Evolutionary conservation across 202 grass and related monocot species (phyloP).

Genomic region (Panicum hallii): DNA sequence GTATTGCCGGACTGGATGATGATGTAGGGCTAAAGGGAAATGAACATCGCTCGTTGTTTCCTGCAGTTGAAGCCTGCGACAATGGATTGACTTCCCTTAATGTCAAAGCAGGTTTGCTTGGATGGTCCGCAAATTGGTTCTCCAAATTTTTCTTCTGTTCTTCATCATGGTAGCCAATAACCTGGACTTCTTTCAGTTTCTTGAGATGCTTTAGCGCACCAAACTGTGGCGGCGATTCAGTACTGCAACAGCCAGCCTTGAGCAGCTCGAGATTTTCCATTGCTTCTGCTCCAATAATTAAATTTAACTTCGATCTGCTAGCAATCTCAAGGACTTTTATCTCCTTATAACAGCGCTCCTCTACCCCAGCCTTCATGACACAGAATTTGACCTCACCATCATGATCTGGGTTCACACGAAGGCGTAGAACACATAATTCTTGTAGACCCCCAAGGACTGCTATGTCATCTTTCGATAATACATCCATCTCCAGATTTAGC

Average conservation of each 20-base stretch:
- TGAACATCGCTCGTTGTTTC: too few relatives aligned
- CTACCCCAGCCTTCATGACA: too few relatives aligned
- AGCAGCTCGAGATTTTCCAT: constrained; percentile 13
- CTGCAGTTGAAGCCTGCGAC: too few relatives aligned
- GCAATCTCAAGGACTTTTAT: not conserved
- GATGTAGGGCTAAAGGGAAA: too few relatives aligned
- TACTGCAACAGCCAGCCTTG: not conserved
- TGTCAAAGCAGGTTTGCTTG: not conserved
- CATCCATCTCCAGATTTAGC: not conserved
- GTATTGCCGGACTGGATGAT: too few relatives aligned
- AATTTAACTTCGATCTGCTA: not conserved
- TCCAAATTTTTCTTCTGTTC: not conserved
- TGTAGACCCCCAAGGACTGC: not conserved
- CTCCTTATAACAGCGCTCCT: not conserved
- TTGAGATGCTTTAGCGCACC: not conserved
- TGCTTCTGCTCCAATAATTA: not conserved
- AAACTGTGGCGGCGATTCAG: not conserved
- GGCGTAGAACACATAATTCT: not conserved
- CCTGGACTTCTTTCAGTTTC: not conserved
- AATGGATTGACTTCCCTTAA: too few relatives aligned
- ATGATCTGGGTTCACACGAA: not conserved
- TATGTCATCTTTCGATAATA: not conserved
- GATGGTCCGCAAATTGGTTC: not conserved
- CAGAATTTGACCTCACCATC: not conserved
- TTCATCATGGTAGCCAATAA: too few relatives aligned